A percentile compares a stretch with the other conserved stretches of the same genome.
Conservation (phyloP, 1,139 yeast genomes). For the Keqinozyma sinolaborantium region DNA sequence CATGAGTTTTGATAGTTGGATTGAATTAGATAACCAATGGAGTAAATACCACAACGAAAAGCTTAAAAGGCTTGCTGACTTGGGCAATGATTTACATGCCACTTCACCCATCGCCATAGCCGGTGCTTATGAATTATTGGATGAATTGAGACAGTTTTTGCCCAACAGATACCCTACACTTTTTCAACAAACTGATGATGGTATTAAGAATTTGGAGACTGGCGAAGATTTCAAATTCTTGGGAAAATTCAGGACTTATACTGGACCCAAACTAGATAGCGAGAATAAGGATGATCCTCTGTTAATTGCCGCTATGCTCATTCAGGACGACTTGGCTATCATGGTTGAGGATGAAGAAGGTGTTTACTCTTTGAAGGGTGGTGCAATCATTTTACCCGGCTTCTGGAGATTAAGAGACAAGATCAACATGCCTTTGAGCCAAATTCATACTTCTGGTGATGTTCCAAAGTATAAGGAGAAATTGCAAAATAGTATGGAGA, state of each 20-base stretch:
- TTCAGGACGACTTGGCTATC: slow-evolving; percentile 69
- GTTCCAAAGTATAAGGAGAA: slow-evolving; percentile 62
- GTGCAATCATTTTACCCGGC: slow-evolving; percentile 61
- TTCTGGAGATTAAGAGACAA: slow-evolving; percentile 65
- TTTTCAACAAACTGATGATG: slow-evolving; percentile 41
- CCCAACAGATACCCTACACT: slow-evolving; percentile 58
- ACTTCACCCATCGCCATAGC: slow-evolving; percentile 50
- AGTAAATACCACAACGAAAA: slow-evolving; percentile 50
- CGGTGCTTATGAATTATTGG: slow-evolving; percentile 56
- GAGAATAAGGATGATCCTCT: slow-evolving; percentile 46
- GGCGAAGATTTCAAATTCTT: slow-evolving; percentile 36
- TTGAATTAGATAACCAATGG: slow-evolving; percentile 67
- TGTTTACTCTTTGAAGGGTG: slow-evolving; percentile 52
- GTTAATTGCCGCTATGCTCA: slow-evolving; percentile 51
- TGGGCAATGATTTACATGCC: slow-evolving; percentile 47
- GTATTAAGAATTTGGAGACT: slow-evolving; percentile 51
- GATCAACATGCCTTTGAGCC: slow-evolving; percentile 46
- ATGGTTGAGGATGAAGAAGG: slow-evolving; percentile 60
- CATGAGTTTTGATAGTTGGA: slow-evolving; percentile 60
- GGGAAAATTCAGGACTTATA: slow-evolving; percentile 10
- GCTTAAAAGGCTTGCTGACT: slow-evolving; percentile 41
- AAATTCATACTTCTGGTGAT: slow-evolving; percentile 61
- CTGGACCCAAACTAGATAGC: slow-evolving; percentile 8
- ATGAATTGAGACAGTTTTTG: slow-evolving; percentile 49
- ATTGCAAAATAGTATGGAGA: slow-evolving; percentile 61